phyloP scores from a whole-genome alignment of 2,329 filamentous ascomycete species.

The Pseudocercospora fijiensis region DNA sequence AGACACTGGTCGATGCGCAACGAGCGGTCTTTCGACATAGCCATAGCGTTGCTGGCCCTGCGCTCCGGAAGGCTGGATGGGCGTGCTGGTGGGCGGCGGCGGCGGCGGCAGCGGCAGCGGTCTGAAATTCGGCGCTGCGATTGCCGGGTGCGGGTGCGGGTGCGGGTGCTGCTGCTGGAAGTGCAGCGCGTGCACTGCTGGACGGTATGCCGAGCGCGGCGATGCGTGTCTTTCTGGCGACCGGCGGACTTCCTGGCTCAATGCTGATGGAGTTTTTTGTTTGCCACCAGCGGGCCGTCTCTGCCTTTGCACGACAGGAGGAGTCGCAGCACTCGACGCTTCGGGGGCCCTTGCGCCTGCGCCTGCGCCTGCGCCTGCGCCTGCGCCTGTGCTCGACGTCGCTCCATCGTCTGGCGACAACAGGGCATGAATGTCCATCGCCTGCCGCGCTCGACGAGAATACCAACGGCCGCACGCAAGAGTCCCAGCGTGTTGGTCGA shows the following conservation, averaged over 20 bases:
- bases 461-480: conserved; percentile 4
- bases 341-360: conserved; percentile 31
- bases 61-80: conserved; percentile 12
- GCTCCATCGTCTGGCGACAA: conserved; percentile 50
- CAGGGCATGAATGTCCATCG: conserved; percentile 53
- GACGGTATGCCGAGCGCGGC: conserved; percentile 13
- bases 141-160: conserved; percentile 13
- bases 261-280: conserved; percentile 42
- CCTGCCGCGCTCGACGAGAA: conserved; percentile 5
- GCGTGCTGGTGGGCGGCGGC: conserved; percentile 30
- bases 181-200: conserved; percentile 18
- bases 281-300: conserved; percentile 30
- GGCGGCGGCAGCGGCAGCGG: conserved; percentile 28
- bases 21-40: conserved; percentile 26
- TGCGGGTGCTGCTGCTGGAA: conserved; percentile 12
- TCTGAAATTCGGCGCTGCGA: conserved; percentile 26
- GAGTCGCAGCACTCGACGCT: conserved; percentile 37
- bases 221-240: conserved; percentile 38
- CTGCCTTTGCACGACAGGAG: conserved; percentile 20
- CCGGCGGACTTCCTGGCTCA: conserved; percentile 44
- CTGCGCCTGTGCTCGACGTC: neutral
- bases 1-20: conserved; percentile 43
- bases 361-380: no score
- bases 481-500: conserved; percentile 15
- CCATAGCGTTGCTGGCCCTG: conserved; percentile 17